Conservation (phyloP, 1,139 yeast species). For the Hyphopichia buzzinii region DNA sequence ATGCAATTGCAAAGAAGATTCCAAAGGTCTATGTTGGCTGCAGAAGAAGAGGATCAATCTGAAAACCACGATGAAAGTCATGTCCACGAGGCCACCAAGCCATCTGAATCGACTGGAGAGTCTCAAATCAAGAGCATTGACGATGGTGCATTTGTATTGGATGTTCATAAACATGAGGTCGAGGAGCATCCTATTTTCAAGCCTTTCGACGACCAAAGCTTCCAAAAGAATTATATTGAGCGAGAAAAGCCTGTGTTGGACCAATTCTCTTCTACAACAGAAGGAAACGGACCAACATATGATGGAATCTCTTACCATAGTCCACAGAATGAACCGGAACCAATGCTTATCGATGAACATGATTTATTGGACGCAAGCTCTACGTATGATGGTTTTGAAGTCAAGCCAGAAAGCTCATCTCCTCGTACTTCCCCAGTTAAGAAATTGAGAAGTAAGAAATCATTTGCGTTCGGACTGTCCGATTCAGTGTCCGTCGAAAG, state of each 20-base stretch:
- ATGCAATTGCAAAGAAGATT: conserved; percentile 2
- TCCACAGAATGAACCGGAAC: not conserved
- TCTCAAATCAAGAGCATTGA: not conserved
- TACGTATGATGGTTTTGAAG: too few relatives aligned
- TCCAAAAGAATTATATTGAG: not conserved
- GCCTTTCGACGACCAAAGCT: not conserved
- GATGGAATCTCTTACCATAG: too few relatives aligned
- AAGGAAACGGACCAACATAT: not conserved
- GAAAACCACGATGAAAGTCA: not conserved
- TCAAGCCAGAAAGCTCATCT: not conserved
- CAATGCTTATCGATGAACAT: not conserved
- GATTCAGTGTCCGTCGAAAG: conserved; percentile 1
- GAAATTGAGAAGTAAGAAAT: conserved; percentile 19
- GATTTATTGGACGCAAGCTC: not conserved
- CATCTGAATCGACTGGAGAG: not conserved
- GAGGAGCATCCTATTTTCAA: not conserved
- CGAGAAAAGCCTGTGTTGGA: not conserved
- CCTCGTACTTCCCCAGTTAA: conserved; percentile 12
- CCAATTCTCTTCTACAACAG: not conserved
- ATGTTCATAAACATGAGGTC: too few relatives aligned
- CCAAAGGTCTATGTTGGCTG: conserved; percentile 1
- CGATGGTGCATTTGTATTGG: too few relatives aligned
- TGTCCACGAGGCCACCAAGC: not conserved
- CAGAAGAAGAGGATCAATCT: not conserved
- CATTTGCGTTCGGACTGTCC: conserved; percentile 21